A percentile compares a stretch with the other conserved stretches of the same genome.
Conservation (phyloP, 2,329 filamentous ascomycete species). For the Claviceps africana region DNA sequence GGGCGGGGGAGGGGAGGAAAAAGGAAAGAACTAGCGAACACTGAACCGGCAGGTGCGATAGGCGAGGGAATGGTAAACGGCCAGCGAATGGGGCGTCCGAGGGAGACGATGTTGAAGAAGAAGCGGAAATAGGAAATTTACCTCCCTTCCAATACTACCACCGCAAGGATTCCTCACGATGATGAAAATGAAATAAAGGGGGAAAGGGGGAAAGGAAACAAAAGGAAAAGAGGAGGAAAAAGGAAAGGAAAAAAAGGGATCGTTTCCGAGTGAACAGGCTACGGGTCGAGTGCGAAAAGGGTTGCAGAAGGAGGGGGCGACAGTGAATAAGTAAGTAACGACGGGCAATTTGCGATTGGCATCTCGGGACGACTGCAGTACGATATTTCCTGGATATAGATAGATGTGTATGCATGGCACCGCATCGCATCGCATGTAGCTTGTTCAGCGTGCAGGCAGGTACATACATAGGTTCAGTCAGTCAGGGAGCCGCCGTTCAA, state of each 20-base stretch:
- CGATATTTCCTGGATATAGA: too few species aligned
- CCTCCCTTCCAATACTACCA: conserved; percentile 4
- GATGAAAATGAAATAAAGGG: background rate
- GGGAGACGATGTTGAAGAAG: background rate
- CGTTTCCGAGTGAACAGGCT: background rate
- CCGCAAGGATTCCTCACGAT: conserved; percentile 3
- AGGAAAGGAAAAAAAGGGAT: background rate
- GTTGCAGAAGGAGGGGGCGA: background rate
- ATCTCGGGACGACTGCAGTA: too few species aligned
- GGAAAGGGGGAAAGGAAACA: background rate
- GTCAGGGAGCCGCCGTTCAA: too few species aligned
- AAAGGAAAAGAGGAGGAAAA: background rate
- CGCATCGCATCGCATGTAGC: too few species aligned
- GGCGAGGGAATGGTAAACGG: background rate
- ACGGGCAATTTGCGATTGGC: background rate
- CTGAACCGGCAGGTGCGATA: conserved; percentile 3
- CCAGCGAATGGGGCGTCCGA: background rate
- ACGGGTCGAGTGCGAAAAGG: too few species aligned
- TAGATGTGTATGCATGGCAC: background rate
- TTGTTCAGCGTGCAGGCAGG: too few species aligned
- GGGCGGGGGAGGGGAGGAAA: background rate
- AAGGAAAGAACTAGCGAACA: conserved; percentile 4
- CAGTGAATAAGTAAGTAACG: conserved; percentile 2
- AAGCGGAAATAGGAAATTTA: background rate
- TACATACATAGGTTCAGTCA: background rate